These are phyloP conservation scores for Sclerotinia minor DNA, from an alignment of 2,329 filamentous ascomycete genomes.

Conservation along the genomic window DNA sequence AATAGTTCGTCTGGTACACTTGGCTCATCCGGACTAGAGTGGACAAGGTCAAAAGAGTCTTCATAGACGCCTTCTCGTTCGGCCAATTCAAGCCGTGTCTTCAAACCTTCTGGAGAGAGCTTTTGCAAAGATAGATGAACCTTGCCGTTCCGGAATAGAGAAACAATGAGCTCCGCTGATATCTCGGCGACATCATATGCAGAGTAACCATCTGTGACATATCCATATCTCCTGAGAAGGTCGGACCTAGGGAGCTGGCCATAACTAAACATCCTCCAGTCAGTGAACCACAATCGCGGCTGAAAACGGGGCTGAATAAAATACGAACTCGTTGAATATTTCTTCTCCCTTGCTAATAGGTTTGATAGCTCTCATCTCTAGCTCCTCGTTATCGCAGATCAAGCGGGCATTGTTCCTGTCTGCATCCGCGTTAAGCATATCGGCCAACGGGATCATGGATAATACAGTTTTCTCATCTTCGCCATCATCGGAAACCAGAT, in stretches of 20 bases:
- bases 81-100: constrained; percentile 45
- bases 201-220: constrained; percentile 64
- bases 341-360: constrained; percentile 59
- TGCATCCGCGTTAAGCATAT: constrained; percentile 69
- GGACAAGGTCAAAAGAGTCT: constrained; percentile 58
- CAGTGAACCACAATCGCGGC: not conserved
- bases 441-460: constrained; percentile 70
- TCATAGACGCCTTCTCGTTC: constrained; percentile 60
- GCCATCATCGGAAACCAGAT: constrained; percentile 49
- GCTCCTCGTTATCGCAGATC: constrained; percentile 41
- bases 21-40: constrained; percentile 34
- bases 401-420: constrained; percentile 61
- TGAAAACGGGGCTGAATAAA: constrained; percentile 4
- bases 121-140: constrained; percentile 30
- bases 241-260: constrained; percentile 67
- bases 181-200: constrained; percentile 67
- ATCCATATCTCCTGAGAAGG: constrained; percentile 66
- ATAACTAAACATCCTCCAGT: constrained; percentile 45
- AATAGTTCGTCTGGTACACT: constrained; percentile 42
- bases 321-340: constrained; percentile 59
- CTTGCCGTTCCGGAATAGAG: constrained; percentile 27
- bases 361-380: constrained; percentile 65
- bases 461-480: constrained; percentile 51
- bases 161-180: constrained; percentile 51
- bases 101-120: constrained; percentile 35